Evolutionary conservation across 2,329 filamentous ascomycete species (phyloP), one percentile per base, ranked within the genome.

Genomic region (Calonectria crousiana): DNA sequence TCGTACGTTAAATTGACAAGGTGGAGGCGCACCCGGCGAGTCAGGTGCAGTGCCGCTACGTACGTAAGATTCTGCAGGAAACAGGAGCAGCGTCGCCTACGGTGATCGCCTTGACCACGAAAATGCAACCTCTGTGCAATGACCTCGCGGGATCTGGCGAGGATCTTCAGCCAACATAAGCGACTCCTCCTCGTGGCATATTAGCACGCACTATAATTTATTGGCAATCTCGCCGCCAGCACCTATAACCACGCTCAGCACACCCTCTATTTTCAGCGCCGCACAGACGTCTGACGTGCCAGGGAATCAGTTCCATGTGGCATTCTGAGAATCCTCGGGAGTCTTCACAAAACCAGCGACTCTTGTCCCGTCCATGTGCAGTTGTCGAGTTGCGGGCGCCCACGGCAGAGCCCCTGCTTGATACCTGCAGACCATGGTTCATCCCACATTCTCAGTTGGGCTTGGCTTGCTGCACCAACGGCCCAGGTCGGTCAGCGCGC

Each of bases 371-470:
- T 20, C 18, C 18, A 23, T 47, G n/a, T 10, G n/a, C 44, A 47
- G 44, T 47, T n/a, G n/a, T 47, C n/a, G 44, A 47, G 44, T 47
- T 47, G 44, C 44, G 44, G 44, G 44, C 47, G 16, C 51, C 34
- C 67, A 56, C 75, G 66, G 64, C 69, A 47, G 72, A 53, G 41
- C 70, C 69, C 72, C 60, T 67, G 71, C 69, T 67, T 76, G 75
- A 64, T 64, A 56, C 38, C 67, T 60, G 62, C 72, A 71, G 70
- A 26, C 67, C 75, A 80, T 78, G 78, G 77, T 78, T 80, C 76
- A 74, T 76, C 69, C 60, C 72, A 76, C 75, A 78, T 81, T 58
- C 79, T 81, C 58, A 30, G 77, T 80, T 34, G 56, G 77, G 78
- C 52, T 74, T 80, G 78, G 79, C 73, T 76, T 62, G 71, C 77